Percentiles rank a stretch among this genome's conserved stretches.
Conservation (phyloP, 257 asterid species). For the Solanum tacnaense region DNA sequence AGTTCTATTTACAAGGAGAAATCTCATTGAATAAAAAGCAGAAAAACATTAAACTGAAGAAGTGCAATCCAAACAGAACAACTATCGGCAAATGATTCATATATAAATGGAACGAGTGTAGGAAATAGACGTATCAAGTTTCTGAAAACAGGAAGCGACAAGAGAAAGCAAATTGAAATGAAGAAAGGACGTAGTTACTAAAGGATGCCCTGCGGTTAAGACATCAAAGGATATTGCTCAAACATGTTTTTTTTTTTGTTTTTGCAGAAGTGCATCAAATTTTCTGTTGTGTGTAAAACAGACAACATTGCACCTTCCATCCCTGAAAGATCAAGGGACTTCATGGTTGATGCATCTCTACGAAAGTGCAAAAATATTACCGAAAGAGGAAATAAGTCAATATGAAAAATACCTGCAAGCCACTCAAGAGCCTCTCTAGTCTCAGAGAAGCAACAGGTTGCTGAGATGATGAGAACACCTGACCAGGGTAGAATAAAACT, state of each 20-base stretch:
- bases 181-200: neutral
- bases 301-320: neutral
- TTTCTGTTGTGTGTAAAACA: neutral
- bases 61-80: neutral
- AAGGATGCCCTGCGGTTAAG: neutral
- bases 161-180: neutral
- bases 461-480: conserved; percentile 81
- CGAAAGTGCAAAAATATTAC: neutral
- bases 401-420: conserved; percentile 63
- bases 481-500: conserved; percentile 89
- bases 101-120: neutral
- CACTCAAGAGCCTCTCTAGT: conserved; percentile 88
- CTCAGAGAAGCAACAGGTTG: conserved; percentile 94
- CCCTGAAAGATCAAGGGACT: neutral
- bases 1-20: neutral
- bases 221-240: neutral
- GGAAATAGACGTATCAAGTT: neutral
- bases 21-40: neutral
- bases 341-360: neutral
- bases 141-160: neutral
- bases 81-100: neutral
- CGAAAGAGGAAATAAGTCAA: neutral
- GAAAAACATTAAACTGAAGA: neutral
- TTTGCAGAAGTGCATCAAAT: neutral
- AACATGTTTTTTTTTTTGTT: neutral